Base-by-base conservation (phyloP, 225 moss, liverwort and hornwort genomes). In the Straminergon stramineum region DNA sequence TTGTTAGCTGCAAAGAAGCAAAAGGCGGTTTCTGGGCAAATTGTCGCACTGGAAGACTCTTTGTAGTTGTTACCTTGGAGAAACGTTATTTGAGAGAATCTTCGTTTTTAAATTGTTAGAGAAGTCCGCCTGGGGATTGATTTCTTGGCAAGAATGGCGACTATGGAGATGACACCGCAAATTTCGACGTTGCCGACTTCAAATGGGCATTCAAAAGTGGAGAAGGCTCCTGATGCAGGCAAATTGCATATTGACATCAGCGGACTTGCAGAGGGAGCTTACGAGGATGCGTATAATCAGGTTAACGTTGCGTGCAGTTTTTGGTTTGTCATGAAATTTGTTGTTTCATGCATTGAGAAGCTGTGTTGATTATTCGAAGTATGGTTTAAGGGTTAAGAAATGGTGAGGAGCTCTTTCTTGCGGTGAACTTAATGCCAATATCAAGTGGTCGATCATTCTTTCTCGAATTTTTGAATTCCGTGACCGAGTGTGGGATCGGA, bases 81-180 rank as follows among this genome's bases (percentile, higher is more conserved):
- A 43, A 65, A 20, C 68, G 31, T n/a, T 61, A 13, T 7, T 13
- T 11, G 51, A 52, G 52, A 82, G 71, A 61, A 7, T 68, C 60
- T 27, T 60, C 27, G 15, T 53, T 75, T 75, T 62, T 18, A 48
- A 48, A 17, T 26, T 74, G 74, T 17, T 60, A 55, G 56, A 66
- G 79, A 79, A 39, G 56, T 53, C 20, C 35, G 74, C 62, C 31
- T 61, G 39, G n/a, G 52, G 9, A 51, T 73, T 88, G 24, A 24
- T 62, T 83, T 63, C 88, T 75, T 62, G 88, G 28, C 63, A 63
- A 85, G 85, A 71, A 93, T 93, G 93, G 88, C 93, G 63, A 88
- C 92, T 6, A 53, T 92, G 88, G 89, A 91, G 86, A 86, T 92
- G 83, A 83, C 83, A 34, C 60, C 88, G 34, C 93, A 84, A 32